phyloP scores from a whole-genome alignment of 495 filamentous ascomycete species.

The Schizothecium vesticola region DNA sequence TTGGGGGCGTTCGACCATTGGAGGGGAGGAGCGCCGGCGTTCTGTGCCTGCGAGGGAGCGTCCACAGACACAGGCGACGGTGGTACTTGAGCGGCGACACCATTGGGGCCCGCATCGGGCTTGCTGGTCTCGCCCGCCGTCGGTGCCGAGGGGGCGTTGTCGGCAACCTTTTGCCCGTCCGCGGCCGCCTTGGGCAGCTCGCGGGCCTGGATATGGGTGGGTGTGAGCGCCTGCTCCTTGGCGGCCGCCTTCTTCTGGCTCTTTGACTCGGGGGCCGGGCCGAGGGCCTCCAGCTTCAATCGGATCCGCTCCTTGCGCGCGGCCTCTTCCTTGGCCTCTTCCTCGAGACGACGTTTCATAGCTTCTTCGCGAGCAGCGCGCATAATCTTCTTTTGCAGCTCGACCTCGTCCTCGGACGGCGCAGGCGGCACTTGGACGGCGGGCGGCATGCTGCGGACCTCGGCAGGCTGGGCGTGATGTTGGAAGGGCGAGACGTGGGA shows the following conservation, averaged over 20 bases:
- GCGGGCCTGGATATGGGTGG: constrained; percentile 34
- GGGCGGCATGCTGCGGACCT: constrained; percentile 28
- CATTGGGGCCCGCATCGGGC: constrained; percentile 13
- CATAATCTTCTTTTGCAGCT: constrained; percentile 79
- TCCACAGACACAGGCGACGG: constrained; percentile 17
- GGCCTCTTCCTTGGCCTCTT: constrained; percentile 76
- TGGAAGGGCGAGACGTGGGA: constrained; percentile 43
- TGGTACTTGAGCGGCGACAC: constrained; percentile 5
- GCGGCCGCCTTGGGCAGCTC: constrained; percentile 21
- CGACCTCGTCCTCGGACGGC: constrained; percentile 54
- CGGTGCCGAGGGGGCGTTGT: constrained; percentile 8
- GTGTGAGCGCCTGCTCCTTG: constrained; percentile 35
- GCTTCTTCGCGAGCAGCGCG: constrained; percentile 71
- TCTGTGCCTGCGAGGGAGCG: constrained; percentile 13
- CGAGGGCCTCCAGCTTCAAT: constrained; percentile 74
- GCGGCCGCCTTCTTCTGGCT: constrained; percentile 42
- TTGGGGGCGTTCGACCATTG: constrained; percentile 21
- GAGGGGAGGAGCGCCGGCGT: constrained; percentile 7
- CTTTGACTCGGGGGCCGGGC: constrained; percentile 60
- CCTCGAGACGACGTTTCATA: constrained; percentile 69
- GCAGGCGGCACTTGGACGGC: constrained; percentile 20
- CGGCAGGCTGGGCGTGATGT: constrained; percentile 29
- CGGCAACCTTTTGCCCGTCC: constrained; percentile 5
- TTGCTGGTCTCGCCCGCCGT: constrained; percentile 9
- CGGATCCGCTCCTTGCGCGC: constrained; percentile 76